A percentile compares a stretch with the other conserved stretches of the same genome.
Evolutionary conservation across 805 yeast genomes (phyloP).

Genomic region (Priceomyces haplophilus): DNA sequence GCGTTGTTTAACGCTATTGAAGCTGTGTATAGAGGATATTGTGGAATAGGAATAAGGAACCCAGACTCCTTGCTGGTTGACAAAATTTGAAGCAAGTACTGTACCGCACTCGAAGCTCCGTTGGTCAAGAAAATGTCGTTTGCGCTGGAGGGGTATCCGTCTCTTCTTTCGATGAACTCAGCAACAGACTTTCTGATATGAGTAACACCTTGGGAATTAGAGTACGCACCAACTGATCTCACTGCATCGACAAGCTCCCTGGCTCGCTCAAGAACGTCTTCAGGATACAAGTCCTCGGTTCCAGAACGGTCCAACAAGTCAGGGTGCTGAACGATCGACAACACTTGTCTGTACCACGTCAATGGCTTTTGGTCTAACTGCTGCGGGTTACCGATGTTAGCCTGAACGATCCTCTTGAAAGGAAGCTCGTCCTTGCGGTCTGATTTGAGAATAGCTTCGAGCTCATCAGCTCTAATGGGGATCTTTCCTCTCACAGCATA

Average conservation of each 20-base stretch:
- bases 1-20: constrained; percentile 80
- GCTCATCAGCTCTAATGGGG: constrained; percentile 90
- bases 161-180: constrained; percentile 72
- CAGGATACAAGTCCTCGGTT: constrained; percentile 41
- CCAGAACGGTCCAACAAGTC: constrained; percentile 44
- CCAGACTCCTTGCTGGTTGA: constrained; percentile 69
- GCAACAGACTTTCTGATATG: constrained; percentile 77
- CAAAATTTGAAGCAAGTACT: constrained; percentile 67
- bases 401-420: constrained; percentile 73
- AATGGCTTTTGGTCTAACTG: constrained; percentile 92
- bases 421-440: constrained; percentile 59
- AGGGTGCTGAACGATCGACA: constrained; percentile 85
- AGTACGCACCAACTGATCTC: constrained; percentile 92
- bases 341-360: constrained; percentile 91
- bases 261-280: constrained; percentile 77
- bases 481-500: constrained; percentile 95
- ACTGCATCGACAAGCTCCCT: constrained; percentile 52
- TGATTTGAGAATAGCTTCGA: constrained; percentile 51
- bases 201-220: constrained; percentile 85
- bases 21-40: constrained; percentile 97
- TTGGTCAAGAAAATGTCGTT: constrained; percentile 79
- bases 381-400: constrained; percentile 98
- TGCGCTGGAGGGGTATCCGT: constrained; percentile 62
- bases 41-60: constrained; percentile 92
- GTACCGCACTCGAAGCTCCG: constrained; percentile 96